Conservation (phyloP, 208 protist genomes). For the Leptomonas seymouri region DNA sequence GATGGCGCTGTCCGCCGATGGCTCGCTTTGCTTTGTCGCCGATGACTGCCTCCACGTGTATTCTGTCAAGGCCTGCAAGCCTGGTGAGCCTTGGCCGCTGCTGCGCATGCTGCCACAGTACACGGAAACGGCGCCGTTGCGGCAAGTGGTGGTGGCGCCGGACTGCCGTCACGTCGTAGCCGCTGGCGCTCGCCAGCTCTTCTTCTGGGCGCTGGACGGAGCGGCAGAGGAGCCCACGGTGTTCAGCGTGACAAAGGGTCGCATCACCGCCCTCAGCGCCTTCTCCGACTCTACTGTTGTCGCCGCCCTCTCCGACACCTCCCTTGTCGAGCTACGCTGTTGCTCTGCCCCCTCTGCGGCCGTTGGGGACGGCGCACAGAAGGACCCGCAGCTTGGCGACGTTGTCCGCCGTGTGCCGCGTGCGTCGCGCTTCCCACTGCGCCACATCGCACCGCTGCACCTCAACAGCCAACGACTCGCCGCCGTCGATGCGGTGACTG, state of each 20-base stretch:
- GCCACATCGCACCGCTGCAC: slow-evolving; percentile 44
- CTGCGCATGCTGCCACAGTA: slow-evolving; percentile 63
- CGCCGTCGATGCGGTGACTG: slow-evolving; percentile 58
- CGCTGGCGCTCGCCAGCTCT: slow-evolving; percentile 42
- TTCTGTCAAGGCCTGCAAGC: slow-evolving; percentile 39
- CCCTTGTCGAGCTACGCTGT: slow-evolving; percentile 52
- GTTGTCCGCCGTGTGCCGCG: slow-evolving; percentile 23
- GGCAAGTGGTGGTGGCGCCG: slow-evolving; percentile 42
- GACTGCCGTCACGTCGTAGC: slow-evolving; percentile 49
- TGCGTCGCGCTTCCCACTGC: slow-evolving; percentile 34
- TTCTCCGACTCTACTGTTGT: slow-evolving; percentile 54
- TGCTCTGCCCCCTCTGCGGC: background rate
- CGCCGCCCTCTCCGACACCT: slow-evolving; percentile 39
- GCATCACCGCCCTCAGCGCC: slow-evolving; percentile 60
- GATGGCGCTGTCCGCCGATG: slow-evolving; percentile 69
- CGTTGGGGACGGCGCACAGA: background rate
- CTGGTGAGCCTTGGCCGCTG: slow-evolving; percentile 61
- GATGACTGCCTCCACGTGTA: slow-evolving; percentile 86
- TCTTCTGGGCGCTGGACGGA: slow-evolving; percentile 59
- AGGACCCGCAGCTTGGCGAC: slow-evolving; percentile 12
- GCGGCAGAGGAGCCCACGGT: slow-evolving; percentile 17
- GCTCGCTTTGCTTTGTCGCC: slow-evolving; percentile 74
- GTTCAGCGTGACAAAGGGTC: slow-evolving; percentile 16
- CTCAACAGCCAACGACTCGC: slow-evolving; percentile 43
- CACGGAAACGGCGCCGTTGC: slow-evolving; percentile 44